Conservation (phyloP, 176 grass and related monocot species). For the Areca catechu region DNA sequence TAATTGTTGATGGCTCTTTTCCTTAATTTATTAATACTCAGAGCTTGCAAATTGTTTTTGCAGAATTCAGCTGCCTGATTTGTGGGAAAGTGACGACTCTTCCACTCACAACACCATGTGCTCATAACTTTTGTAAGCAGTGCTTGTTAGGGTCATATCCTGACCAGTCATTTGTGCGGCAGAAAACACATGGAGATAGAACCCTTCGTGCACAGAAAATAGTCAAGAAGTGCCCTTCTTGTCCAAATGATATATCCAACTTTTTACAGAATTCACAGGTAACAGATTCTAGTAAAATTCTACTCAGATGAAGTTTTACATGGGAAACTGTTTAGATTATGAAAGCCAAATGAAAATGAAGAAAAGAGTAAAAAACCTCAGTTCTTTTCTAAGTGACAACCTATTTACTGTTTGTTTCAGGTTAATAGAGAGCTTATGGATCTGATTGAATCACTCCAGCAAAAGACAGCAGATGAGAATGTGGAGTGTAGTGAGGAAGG, state of each 20-base stretch:
- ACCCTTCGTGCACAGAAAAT: conserved; percentile 77
- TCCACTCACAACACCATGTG: conserved; percentile 83
- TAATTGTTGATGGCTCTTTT: too few species aligned
- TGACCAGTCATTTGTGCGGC: conserved; percentile 48
- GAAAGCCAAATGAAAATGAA: too few species aligned
- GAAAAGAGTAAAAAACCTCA: too few species aligned
- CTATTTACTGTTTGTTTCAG: conserved; percentile 23
- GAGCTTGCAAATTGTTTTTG: conserved; percentile 1
- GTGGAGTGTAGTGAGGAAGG: conserved; percentile 2
- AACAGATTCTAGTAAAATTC: background rate
- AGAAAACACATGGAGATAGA: conserved; percentile 56
- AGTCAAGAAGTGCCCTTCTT: conserved; percentile 74
- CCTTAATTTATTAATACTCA: too few species aligned
- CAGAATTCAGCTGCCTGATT: conserved; percentile 82
- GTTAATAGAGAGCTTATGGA: conserved; percentile 85
- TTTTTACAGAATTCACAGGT: conserved; percentile 84
- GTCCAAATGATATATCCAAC: conserved; percentile 76
- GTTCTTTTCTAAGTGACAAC: too few species aligned
- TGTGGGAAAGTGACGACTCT: conserved; percentile 55
- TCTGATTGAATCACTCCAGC: conserved; percentile 45
- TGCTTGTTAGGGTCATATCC: conserved; percentile 67
- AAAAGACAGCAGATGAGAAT: conserved; percentile 35
- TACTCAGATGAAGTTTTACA: too few species aligned
- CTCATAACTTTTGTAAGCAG: conserved; percentile 81
- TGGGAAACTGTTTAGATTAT: too few species aligned